Evolutionary conservation across 2,329 filamentous ascomycete species (phyloP).

Genomic region (Penicillium palitans): DNA sequence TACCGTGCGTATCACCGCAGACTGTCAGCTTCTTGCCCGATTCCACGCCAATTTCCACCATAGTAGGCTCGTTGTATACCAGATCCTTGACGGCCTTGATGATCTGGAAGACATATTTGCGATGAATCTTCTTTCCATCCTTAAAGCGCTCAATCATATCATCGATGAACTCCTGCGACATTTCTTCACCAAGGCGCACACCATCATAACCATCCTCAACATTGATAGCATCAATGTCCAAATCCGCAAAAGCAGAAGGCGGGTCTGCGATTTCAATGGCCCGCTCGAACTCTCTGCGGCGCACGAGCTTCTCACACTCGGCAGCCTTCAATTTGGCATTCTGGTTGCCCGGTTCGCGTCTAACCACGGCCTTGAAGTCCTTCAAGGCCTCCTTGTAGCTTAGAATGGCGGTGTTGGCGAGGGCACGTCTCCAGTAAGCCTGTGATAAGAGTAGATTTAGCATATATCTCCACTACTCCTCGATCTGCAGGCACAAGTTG

Average conservation of each 20-base stretch:
- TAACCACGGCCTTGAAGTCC: constrained; percentile 89
- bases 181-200: constrained; percentile 69
- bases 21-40: constrained; percentile 81
- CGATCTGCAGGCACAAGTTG: neutral
- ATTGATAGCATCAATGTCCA: constrained; percentile 81
- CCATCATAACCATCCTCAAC: constrained; percentile 88
- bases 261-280: constrained; percentile 93
- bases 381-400: constrained; percentile 82
- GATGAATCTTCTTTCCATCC: constrained; percentile 89
- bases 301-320: constrained; percentile 93
- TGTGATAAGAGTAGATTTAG: constrained; percentile 39
- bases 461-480: neutral
- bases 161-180: constrained; percentile 95
- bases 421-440: constrained; percentile 92
- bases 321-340: constrained; percentile 87
- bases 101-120: constrained; percentile 98
- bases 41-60: constrained; percentile 88
- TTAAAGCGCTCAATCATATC: constrained; percentile 98
- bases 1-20: constrained; percentile 95
- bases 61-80: constrained; percentile 88
- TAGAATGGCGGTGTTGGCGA: constrained; percentile 88
- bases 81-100: constrained; percentile 85
- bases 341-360: constrained; percentile 82
- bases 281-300: constrained; percentile 86
- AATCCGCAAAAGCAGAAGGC: constrained; percentile 84